These are phyloP conservation scores for Carex arenaria DNA, from an alignment of 202 grass and related monocot species.

Conservation along the genomic window DNA sequence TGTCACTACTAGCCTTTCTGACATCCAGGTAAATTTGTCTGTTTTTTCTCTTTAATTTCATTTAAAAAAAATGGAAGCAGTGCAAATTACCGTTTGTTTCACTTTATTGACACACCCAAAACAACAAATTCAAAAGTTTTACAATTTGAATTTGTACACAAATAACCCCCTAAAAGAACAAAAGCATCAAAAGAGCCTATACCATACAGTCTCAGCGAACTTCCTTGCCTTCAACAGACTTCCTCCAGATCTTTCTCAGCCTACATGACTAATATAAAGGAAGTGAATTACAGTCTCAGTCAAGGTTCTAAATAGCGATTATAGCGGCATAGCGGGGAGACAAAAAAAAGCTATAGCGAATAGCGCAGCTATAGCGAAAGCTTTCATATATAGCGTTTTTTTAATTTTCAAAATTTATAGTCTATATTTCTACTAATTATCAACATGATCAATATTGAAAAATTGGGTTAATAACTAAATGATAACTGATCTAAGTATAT, in stretches of 20 bases:
- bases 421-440: no score
- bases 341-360: no score
- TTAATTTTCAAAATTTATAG: no score
- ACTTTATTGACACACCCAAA: not conserved
- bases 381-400: no score
- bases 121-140: not conserved
- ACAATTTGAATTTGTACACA: not conserved
- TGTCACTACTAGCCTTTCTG: slow-evolving; percentile 78
- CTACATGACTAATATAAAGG: not conserved
- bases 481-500: no score
- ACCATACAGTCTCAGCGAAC: not conserved
- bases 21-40: slow-evolving; percentile 62
- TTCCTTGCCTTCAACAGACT: not conserved
- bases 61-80: not conserved
- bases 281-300: not conserved
- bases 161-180: not conserved
- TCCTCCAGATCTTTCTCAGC: not conserved
- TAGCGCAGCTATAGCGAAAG: no score
- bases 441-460: no score
- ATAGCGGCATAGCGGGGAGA: no score
- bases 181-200: not conserved
- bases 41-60: not conserved
- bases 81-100: not conserved
- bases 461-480: no score
- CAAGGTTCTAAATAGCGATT: no score